Evolutionary conservation across 768 basidiomycete species (phyloP), one percentile per base, ranked within the genome.

Genomic region (Clitopilus passeckerianus): DNA sequence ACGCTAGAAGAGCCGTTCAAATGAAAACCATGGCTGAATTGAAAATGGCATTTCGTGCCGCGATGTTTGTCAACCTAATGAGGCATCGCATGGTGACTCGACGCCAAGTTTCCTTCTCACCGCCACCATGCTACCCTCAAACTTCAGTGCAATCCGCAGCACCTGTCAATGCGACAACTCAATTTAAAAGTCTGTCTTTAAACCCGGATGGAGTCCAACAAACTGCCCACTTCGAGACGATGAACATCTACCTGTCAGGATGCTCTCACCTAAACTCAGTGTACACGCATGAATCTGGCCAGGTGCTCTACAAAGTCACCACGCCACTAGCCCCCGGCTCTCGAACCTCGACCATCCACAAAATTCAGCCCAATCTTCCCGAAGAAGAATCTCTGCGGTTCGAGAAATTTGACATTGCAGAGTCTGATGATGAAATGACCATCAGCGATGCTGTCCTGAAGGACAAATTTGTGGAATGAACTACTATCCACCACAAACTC

Each of bases 401-500:
- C 22, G 46, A 50, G 18, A 50, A 50, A 23, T 50, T 50, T 18
- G 22, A 23, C 46, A 12, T 50, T 12, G 20, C 12, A 9, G 46
- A 50, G 22, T 9, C 16, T 20, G 46, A 50, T 16, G 46, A 50
- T 18, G 46, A 50, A 50, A 34, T 53, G 37, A 37, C 37, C 34
- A 41, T 18, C 20, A 57, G 35, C 53, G 52, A 60, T 30, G 33
- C n/a, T 56, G 67, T 69, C 34, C 66, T 70, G 66, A 65, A 24
- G 5, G 71, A 73, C 58, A 66, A 67, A 0, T 73, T 74, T 57
- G 67, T 65, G 0, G 57, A 55, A 2, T 64, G 77, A 2, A 77
- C 69, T 6, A 60, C 69, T 56, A 74, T 78, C 0, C 68, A 75
- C 9, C 76, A 74, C 70, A 68, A 64, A n/a, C 0, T 65, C 0